Evolutionary conservation across 352 stramenopile genomes (phyloP), one percentile per base, ranked within the genome.

Genomic region (Aphanomyces invadans): DNA sequence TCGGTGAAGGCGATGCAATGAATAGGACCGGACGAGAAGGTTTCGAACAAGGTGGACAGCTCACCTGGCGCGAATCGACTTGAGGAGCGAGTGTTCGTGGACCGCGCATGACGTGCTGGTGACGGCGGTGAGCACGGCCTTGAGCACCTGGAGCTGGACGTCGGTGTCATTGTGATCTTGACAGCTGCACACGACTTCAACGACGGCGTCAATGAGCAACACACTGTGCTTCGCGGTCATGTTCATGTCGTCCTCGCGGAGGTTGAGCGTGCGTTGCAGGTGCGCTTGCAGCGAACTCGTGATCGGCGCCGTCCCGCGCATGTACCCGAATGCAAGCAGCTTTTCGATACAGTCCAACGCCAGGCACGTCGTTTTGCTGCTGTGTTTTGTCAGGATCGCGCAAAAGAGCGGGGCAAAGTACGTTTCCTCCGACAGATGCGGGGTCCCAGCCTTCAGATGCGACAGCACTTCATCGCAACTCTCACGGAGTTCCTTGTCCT

Each of bases 141-240:
- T 87, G 62, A 98, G 81, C 26, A 97, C 88, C 73, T 98, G 92
- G 33, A 98, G 82, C 70, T 98, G 91, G 33, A 98, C 91, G 3
- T 72, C 79, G 70, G 96, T 90, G 63, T 97, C 89, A 4, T 79
- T 78, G 56, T 96, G 87, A 66, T 96, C 87, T 68, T 96, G 90
- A 60, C 88, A 97, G 32, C 90, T 85, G 70, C 89, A 96, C 10
- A 97, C 87, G 26, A 93, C 80, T 59, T 92, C 85, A 1, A 97
- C 75, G 52, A 96, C 86, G 39, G 78, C 88, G 72, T 96, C 87
- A 60, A 96, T 92, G 2, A 93, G 76, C 70, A 51, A 28, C 5
- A 52, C 45, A 33, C 45, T 26, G 11, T 28, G 48, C 44, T 25
- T 56, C 28, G 53, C 4, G 26, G 60, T 56, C 33, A 48, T 69